Percentiles rank a stretch among this genome's conserved stretches.
Evolutionary conservation across 495 filamentous ascomycete species (phyloP).

Genomic region (Neurospora sublineolata): DNA sequence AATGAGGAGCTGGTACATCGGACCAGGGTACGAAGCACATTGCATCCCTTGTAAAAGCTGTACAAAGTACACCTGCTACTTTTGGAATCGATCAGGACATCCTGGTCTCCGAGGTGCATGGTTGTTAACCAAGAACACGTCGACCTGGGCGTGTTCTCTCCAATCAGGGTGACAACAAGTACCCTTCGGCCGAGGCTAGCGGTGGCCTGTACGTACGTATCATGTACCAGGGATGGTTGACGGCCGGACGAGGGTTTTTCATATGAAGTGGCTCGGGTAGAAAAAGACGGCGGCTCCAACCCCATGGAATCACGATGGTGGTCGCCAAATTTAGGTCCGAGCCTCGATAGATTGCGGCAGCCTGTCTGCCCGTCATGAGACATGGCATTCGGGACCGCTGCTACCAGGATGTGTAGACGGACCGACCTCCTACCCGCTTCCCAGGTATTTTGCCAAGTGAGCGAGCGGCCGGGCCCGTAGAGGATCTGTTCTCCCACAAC

Average conservation of each 20-base stretch:
- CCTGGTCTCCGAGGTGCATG: conserved; percentile 7
- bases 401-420: conserved; percentile 6
- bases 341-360: conserved; percentile 1
- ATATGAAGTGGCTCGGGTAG: conserved; percentile 1
- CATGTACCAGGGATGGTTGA: conserved; percentile 4
- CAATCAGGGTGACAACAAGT: conserved; percentile 14
- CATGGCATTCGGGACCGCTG: conserved; percentile 6
- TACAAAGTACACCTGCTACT: conserved; percentile 4
- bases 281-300: conserved; percentile 6
- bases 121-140: conserved; percentile 13
- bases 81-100: conserved; percentile 14
- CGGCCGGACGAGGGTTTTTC: conserved; percentile 4
- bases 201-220: conserved; percentile 4
- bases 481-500: conserved; percentile 8
- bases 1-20: conserved; percentile 1
- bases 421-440: conserved; percentile 8
- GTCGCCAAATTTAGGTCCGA: conserved; percentile 11
- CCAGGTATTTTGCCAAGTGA: conserved; percentile 7
- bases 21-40: conserved; percentile 1
- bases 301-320: conserved; percentile 2
- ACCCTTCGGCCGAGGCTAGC: conserved; percentile 15
- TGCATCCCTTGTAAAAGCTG: neutral
- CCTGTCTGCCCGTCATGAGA: conserved; percentile 11
- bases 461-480: conserved; percentile 11
- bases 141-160: conserved; percentile 10